These are phyloP conservation scores for Vicia sativa DNA, from an alignment of 306 rosid species.

Conservation along the genomic window DNA sequence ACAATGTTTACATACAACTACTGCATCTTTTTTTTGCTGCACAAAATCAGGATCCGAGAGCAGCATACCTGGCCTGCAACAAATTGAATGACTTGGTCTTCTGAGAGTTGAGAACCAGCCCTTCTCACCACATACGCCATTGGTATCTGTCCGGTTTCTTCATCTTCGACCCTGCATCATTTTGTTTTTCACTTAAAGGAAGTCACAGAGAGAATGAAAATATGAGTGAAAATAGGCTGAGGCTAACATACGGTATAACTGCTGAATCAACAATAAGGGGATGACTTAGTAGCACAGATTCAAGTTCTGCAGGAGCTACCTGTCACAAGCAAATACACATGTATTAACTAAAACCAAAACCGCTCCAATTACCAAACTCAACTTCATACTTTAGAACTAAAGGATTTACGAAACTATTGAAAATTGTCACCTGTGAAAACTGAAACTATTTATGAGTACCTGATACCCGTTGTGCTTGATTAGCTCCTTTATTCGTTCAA, in stretches of 20 bases:
- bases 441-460: constrained; percentile 46
- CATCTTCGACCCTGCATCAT: constrained; percentile 71
- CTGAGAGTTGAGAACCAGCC: constrained; percentile 53
- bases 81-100: constrained; percentile 77
- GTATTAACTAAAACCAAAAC: constrained; percentile 8
- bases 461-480: constrained; percentile 91
- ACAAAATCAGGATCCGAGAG: background rate
- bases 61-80: constrained; percentile 68
- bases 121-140: constrained; percentile 83
- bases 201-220: constrained; percentile 28
- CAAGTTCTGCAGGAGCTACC: constrained; percentile 97
- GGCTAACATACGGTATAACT: constrained; percentile 71
- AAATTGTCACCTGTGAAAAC: constrained; percentile 25
- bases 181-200: constrained; percentile 5
- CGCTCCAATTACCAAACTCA: constrained; percentile 9
- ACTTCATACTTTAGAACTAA: constrained; percentile 11
- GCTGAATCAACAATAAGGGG: constrained; percentile 82
- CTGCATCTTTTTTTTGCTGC: background rate
- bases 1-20: background rate
- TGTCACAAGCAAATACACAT: constrained; percentile 37
- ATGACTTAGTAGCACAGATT: constrained; percentile 78
- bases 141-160: constrained; percentile 86
- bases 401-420: background rate
- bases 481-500: constrained; percentile 84
- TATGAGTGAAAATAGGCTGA: constrained; percentile 5